Conservation (phyloP, 176 grass and related monocot species). For the Oryza coarctata region DNA sequence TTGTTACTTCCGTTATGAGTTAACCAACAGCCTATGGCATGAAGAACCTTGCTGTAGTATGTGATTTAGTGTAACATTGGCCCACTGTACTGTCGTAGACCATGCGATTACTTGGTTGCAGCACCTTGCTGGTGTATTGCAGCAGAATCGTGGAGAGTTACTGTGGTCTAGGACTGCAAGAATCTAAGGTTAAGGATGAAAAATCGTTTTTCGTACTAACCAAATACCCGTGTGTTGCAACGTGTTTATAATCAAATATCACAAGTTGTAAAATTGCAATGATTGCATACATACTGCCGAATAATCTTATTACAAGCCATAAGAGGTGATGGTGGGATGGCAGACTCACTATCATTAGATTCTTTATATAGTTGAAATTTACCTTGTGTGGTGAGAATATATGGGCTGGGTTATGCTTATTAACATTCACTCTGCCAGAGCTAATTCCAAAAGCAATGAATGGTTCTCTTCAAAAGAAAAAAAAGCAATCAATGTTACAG, state of each 20-base stretch:
- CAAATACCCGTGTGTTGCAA: neutral
- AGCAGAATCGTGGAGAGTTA: neutral
- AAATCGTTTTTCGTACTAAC: neutral
- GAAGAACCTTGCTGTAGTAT: neutral
- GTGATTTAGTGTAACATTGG: neutral
- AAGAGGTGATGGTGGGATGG: neutral
- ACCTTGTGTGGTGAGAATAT: neutral
- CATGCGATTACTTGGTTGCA: neutral
- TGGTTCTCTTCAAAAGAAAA: too few species aligned
- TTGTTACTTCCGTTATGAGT: neutral
- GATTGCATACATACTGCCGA: neutral
- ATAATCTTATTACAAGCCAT: neutral
- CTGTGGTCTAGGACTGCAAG: neutral
- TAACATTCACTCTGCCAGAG: neutral
- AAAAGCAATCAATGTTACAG: neutral
- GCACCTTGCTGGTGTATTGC: neutral
- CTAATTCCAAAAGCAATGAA: neutral
- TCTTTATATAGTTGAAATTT: neutral
- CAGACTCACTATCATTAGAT: neutral
- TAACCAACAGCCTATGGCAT: neutral
- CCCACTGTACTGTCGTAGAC: neutral
- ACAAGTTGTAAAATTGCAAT: neutral
- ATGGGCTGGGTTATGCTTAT: neutral
- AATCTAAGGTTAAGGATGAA: neutral
- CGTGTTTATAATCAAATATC: neutral